A percentile compares a stretch with the other conserved stretches of the same genome.
Evolutionary conservation across 805 yeast species (phyloP).

Genomic region (Saccharomycopsis sp.): DNA sequence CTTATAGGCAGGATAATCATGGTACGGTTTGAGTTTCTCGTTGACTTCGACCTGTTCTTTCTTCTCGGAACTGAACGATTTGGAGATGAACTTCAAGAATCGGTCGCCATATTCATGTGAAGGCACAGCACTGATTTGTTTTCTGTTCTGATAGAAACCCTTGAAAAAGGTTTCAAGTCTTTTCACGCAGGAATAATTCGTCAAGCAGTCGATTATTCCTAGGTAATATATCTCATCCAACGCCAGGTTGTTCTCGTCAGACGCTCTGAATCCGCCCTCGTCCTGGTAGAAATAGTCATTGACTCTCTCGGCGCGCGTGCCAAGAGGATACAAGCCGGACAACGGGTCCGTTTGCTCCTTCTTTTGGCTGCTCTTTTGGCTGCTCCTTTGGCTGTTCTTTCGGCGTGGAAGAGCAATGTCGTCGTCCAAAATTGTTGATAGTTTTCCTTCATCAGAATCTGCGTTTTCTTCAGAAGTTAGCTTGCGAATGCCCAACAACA

Average conservation of each 20-base stretch:
- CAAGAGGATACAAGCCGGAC: too few species aligned
- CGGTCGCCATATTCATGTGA: conserved; percentile 86
- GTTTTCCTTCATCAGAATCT: conserved; percentile 28
- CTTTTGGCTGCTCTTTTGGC: conserved; percentile 22
- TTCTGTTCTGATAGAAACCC: conserved; percentile 59
- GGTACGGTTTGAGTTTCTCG: background rate
- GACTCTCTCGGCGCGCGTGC: too few species aligned
- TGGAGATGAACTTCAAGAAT: conserved; percentile 63
- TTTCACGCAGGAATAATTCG: conserved; percentile 69
- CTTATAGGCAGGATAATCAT: background rate
- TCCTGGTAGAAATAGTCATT: conserved; percentile 53
- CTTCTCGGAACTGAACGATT: conserved; percentile 29
- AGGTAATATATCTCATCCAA: conserved; percentile 70
- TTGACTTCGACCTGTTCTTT: background rate
- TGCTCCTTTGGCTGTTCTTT: conserved; percentile 6
- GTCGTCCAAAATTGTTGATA: conserved; percentile 52
- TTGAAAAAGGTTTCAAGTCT: conserved; percentile 83
- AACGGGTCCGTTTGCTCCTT: conserved; percentile 43
- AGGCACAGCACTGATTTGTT: conserved; percentile 81
- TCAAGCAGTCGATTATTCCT: conserved; percentile 91
- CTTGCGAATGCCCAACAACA: conserved; percentile 71
- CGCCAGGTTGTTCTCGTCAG: conserved; percentile 57
- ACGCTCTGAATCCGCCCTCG: conserved; percentile 80
- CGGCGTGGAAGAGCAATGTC: conserved; percentile 43
- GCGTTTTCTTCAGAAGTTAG: conserved; percentile 19